These are phyloP conservation scores for Globisporangium splendens DNA, from an alignment of 352 stramenopile genomes.

Conservation along the genomic window DNA sequence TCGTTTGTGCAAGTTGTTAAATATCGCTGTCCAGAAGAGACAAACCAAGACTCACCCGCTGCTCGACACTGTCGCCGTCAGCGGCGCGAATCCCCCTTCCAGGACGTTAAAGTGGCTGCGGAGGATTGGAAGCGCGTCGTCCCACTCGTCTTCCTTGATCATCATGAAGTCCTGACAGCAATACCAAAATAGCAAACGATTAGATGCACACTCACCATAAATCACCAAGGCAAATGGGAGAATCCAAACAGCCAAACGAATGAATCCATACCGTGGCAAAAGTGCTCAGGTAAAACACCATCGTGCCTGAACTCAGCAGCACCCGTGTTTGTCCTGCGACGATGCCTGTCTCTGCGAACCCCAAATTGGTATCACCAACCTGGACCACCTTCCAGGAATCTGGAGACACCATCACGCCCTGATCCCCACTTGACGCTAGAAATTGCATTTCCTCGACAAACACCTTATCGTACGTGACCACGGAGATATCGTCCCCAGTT, in stretches of 20 bases:
- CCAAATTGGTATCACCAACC: conserved; percentile 55
- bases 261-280: conserved; percentile 55
- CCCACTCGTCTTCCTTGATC: conserved; percentile 72
- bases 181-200: not conserved
- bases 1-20: not conserved
- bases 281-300: conserved; percentile 69
- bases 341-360: conserved; percentile 58
- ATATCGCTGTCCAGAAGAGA: not conserved
- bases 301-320: conserved; percentile 49
- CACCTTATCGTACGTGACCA: conserved; percentile 44
- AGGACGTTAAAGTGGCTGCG: conserved; percentile 38
- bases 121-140: conserved; percentile 41
- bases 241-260: not conserved
- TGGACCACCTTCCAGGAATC: conserved; percentile 66
- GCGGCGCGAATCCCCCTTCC: conserved; percentile 36
- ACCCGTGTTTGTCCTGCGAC: conserved; percentile 63
- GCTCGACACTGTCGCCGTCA: conserved; percentile 12
- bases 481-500: conserved; percentile 49
- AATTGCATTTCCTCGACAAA: conserved; percentile 38
- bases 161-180: conserved; percentile 52
- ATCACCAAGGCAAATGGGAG: too few species aligned
- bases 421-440: conserved; percentile 30
- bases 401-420: conserved; percentile 54
- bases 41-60: not conserved
- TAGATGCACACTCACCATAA: not conserved